Conservation (phyloP, 2,329 filamentous ascomycete genomes). For the Penicillium sp. region DNA sequence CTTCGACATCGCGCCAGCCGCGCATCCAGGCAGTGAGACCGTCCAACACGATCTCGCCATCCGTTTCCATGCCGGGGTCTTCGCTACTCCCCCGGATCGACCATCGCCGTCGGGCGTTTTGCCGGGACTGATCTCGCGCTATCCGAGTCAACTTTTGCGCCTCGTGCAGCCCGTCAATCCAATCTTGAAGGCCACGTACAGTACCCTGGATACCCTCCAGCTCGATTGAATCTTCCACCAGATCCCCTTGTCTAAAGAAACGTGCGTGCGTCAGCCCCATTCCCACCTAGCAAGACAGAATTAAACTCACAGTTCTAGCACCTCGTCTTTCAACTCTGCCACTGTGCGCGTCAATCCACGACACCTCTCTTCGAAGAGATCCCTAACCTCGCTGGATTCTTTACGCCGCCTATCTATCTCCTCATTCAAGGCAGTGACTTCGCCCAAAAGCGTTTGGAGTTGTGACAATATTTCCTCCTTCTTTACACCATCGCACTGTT, state of each 20-base stretch:
- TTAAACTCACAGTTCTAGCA: slow-evolving; percentile 59
- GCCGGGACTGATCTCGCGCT: slow-evolving; percentile 7
- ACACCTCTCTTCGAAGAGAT: slow-evolving; percentile 61
- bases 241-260: slow-evolving; percentile 31
- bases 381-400: slow-evolving; percentile 62
- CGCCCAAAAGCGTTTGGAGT: slow-evolving; percentile 28
- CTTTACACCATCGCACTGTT: not conserved
- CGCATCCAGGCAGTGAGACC: slow-evolving; percentile 49
- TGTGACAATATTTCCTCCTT: slow-evolving; percentile 19
- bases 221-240: slow-evolving; percentile 39
- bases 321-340: slow-evolving; percentile 62
- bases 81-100: slow-evolving; percentile 16
- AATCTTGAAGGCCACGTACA: slow-evolving; percentile 39
- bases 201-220: slow-evolving; percentile 42
- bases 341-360: slow-evolving; percentile 64
- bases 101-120: slow-evolving; percentile 25
- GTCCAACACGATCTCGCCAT: slow-evolving; percentile 39
- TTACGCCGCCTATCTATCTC: slow-evolving; percentile 33
- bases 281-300: not conserved
- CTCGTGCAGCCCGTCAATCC: slow-evolving; percentile 34
- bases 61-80: slow-evolving; percentile 22
- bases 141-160: slow-evolving; percentile 21
- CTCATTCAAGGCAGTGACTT: slow-evolving; percentile 30
- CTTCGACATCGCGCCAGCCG: slow-evolving; percentile 48
- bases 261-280: not conserved